Evolutionary conservation across 768 basidiomycete species (phyloP), one percentile per base, ranked within the genome.

Genomic region (Mycena chlorophos): DNA sequence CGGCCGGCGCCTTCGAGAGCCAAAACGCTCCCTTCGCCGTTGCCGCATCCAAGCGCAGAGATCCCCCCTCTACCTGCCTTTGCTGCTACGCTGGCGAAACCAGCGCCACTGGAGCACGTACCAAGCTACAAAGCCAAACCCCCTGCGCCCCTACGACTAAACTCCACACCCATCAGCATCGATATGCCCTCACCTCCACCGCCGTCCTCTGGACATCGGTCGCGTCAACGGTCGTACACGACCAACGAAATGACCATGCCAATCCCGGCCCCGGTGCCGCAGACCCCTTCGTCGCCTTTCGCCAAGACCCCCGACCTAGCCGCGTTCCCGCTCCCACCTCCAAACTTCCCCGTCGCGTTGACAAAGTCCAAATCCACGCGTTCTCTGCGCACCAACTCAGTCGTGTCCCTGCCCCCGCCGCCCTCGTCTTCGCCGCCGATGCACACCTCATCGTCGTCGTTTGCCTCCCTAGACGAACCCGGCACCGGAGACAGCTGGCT

Each of bases 401-500:
- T 45, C 29, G 22, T 26, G 14, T 37, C 45, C 22, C 25, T 46
- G 6, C 26, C 26, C 19, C n/a, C n/a, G 20, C 28, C 23, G 28
- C 25, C 51, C 3, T 47, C 56, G n/a, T 29, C 42, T 5, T 42
- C 52, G 20, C 20, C 30, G 0, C 37, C 37, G 29, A n/a, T 10
- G 0, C 2, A 31, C 25, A 37, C 14, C 19, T 19, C 26, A 43
- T 19, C 23, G 29, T 42, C 40, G 40, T 22, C 22, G 40, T 37
- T 37, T 10, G n/a, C 12, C n/a, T 10, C 34, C 34, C 46, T 49
- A 34, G 13, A 20, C 4, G 20, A 3, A 26, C 6, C 23, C 51
- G 26, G 28, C n/a, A 58, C 43, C 38, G 50, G 30, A 4, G 57
- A 72, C 19, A 68, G 71, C 51, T 78, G 77, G 77, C 66, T 76